Evolutionary conservation across 148 eudicot genomes (phyloP).

Genomic region (Rhododendron ferrugineum): DNA sequence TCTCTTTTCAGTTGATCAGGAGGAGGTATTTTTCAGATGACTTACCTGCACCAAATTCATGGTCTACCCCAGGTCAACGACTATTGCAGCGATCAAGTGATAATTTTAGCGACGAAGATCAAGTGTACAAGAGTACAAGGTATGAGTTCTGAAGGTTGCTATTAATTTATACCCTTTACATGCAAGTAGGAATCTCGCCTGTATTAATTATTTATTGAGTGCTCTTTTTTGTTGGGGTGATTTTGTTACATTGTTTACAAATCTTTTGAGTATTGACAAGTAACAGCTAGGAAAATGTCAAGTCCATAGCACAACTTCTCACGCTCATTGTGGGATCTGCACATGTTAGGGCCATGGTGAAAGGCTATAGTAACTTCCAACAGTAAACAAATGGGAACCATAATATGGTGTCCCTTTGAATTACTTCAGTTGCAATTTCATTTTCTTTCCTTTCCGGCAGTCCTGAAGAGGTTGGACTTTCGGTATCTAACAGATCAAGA

Average conservation of each 20-base stretch:
- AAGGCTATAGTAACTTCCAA: background rate
- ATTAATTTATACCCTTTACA: background rate
- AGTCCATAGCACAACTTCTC: background rate
- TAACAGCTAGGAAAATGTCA: background rate
- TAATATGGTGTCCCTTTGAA: background rate
- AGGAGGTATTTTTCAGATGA: constrained; percentile 87
- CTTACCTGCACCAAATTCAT: constrained; percentile 57
- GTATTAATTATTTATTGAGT: background rate
- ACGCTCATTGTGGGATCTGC: background rate
- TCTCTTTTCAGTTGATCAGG: constrained; percentile 66
- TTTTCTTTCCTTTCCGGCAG: background rate
- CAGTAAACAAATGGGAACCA: background rate
- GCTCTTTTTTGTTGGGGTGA: background rate
- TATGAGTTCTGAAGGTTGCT: constrained; percentile 18
- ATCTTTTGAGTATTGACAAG: background rate
- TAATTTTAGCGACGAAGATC: constrained; percentile 55
- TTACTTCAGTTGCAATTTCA: background rate
- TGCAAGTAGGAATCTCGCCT: background rate
- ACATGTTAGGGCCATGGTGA: background rate
- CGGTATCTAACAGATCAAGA: background rate
- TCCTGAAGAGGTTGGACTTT: background rate
- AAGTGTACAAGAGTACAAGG: constrained; percentile 45
- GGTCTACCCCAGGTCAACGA: constrained; percentile 54
- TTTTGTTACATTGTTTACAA: background rate
- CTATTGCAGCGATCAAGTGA: constrained; percentile 43